Conservation (phyloP, 2,329 filamentous ascomycete genomes). For the Leptodontidium sp. region DNA sequence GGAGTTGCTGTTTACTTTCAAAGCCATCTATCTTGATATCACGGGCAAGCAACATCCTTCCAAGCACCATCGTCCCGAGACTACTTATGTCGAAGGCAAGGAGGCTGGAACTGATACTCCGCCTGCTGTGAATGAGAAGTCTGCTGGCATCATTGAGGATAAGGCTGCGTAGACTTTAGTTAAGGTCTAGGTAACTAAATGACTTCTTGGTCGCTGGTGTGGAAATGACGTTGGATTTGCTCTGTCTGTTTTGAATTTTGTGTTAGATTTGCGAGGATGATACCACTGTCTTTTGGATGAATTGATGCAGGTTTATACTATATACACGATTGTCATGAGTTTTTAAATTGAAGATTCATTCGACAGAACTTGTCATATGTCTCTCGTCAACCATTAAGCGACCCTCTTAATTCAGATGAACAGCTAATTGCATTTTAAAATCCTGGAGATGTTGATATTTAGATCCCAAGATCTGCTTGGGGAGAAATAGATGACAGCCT, state of each 20-base stretch:
- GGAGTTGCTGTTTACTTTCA: conserved; percentile 69
- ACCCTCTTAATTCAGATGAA: no score
- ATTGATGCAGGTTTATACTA: neutral
- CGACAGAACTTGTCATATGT: no score
- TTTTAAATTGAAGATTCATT: neutral
- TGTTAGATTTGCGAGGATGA: neutral
- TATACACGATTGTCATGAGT: conserved; percentile 12
- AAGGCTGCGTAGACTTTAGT: conserved; percentile 13
- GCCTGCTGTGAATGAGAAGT: conserved; percentile 34
- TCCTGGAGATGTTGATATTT: no score
- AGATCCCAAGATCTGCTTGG: no score
- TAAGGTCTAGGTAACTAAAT: neutral
- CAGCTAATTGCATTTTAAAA: no score
- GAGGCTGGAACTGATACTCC: conserved; percentile 39
- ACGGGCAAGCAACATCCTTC: conserved; percentile 51
- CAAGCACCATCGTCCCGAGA: conserved; percentile 38
- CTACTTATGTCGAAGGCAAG: conserved; percentile 43
- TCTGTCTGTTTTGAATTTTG: neutral
- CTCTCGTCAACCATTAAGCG: neutral
- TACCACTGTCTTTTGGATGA: conserved; percentile 15
- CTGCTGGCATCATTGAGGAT: conserved; percentile 26
- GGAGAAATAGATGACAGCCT: no score
- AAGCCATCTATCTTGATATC: conserved; percentile 68
- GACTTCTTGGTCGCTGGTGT: no score
- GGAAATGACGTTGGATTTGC: neutral